A percentile compares a stretch with the other conserved stretches of the same genome.
Evolutionary conservation across 805 yeast genomes (phyloP).

Genomic region (Teunomyces stri): DNA sequence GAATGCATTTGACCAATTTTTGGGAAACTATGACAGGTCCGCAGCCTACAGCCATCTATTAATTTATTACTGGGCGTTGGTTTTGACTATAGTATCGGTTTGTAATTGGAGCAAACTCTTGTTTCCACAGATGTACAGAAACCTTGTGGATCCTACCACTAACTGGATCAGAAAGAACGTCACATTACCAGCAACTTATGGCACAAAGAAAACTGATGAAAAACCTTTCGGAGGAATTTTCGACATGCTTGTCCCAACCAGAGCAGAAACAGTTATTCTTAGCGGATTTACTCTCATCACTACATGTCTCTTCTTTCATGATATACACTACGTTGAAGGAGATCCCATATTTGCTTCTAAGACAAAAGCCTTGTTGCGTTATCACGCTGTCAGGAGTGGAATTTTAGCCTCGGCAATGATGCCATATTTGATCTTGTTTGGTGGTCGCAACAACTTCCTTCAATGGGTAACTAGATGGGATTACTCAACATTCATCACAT

Average conservation of each 20-base stretch:
- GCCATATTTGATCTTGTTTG: constrained; percentile 34
- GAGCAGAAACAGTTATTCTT: constrained; percentile 11
- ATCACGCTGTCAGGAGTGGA: constrained; percentile 16
- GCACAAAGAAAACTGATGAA: constrained; percentile 27
- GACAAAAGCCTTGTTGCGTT: constrained; percentile 21
- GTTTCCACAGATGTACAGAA: constrained; percentile 18
- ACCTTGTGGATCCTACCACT: constrained; percentile 25
- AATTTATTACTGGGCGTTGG: constrained; percentile 30
- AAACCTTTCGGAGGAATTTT: constrained; percentile 18
- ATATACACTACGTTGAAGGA: constrained; percentile 17
- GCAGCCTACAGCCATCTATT: constrained; percentile 29
- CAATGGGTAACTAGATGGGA: constrained; percentile 40
- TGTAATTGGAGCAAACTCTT: constrained; percentile 34
- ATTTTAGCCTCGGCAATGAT: constrained; percentile 25
- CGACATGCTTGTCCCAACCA: constrained; percentile 25
- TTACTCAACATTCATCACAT: constrained; percentile 50
- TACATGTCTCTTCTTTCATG: constrained; percentile 8
- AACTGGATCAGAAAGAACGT: constrained; percentile 33
- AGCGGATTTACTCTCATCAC: constrained; percentile 6
- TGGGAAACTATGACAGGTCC: constrained; percentile 44
- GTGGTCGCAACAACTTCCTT: constrained; percentile 35
- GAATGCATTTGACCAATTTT: constrained; percentile 33
- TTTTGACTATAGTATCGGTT: constrained; percentile 22
- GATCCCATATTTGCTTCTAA: constrained; percentile 27
- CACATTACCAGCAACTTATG: constrained; percentile 39